Percentiles rank a stretch among this genome's conserved stretches.
phyloP scores from a whole-genome alignment of 148 eudicot species.

The Rhododendron simsii region DNA sequence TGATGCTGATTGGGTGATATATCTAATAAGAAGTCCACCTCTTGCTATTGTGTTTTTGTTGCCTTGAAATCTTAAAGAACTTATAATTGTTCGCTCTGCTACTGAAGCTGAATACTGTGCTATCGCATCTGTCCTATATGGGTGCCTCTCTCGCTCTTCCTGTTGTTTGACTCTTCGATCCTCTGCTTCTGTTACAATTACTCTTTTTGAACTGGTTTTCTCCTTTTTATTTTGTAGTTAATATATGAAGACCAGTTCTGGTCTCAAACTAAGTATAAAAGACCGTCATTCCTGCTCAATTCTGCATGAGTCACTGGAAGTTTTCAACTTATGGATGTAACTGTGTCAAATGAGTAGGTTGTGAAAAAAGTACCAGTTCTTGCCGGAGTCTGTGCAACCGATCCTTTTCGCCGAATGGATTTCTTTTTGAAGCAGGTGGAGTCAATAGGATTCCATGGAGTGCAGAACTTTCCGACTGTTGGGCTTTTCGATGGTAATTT shows the following conservation, averaged over 20 bases:
- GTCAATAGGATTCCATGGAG: constrained; percentile 78
- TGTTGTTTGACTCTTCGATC: neutral
- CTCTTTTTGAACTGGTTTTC: neutral
- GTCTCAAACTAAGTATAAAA: neutral
- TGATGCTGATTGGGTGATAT: neutral
- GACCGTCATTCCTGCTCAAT: constrained; percentile 1
- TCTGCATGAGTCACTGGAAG: neutral
- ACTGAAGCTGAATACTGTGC: neutral
- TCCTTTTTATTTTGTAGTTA: neutral
- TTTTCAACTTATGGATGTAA: constrained; percentile 12
- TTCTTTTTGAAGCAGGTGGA: constrained; percentile 78
- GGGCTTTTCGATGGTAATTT: constrained; percentile 97
- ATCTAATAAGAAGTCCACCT: neutral
- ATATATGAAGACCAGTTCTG: neutral
- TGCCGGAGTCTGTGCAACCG: constrained; percentile 96
- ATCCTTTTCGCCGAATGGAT: constrained; percentile 93
- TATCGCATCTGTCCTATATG: neutral
- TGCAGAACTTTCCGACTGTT: constrained; percentile 97
- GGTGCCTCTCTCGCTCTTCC: neutral
- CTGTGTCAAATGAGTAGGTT: constrained; percentile 43
- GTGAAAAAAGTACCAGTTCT: constrained; percentile 89
- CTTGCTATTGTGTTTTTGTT: neutral
- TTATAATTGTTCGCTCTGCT: neutral
- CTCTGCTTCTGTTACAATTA: neutral
- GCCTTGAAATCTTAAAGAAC: neutral